Conservation (phyloP, 345 rosid genomes). For the Brassica juncea region DNA sequence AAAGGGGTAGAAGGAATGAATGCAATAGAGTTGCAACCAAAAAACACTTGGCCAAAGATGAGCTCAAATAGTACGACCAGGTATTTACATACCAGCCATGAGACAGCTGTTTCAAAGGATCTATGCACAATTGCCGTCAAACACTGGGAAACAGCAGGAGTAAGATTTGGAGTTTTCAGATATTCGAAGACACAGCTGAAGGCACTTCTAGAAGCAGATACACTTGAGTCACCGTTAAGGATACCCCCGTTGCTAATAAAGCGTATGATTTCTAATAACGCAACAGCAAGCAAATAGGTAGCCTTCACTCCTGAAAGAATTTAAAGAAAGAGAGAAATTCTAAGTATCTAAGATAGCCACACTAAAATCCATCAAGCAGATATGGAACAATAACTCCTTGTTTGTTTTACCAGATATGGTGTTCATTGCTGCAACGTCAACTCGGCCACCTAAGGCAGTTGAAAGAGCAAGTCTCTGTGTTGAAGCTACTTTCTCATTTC, state of each 20-base stretch:
- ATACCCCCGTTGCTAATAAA: constrained; percentile 93
- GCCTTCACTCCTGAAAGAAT: constrained; percentile 76
- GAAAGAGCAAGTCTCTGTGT: constrained; percentile 78
- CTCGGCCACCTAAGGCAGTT: constrained; percentile 81
- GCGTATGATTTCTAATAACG: constrained; percentile 81
- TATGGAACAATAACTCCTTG: not conserved
- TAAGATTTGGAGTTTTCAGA: constrained; percentile 76
- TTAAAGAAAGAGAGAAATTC: not conserved
- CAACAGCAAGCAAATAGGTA: constrained; percentile 90
- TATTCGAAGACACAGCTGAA: constrained; percentile 89
- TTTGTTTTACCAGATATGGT: constrained; percentile 67
- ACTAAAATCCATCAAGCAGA: not conserved
- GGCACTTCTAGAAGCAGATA: constrained; percentile 76
- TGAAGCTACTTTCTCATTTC: constrained; percentile 81
- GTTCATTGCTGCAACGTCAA: constrained; percentile 73
- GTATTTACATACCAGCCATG: constrained; percentile 68
- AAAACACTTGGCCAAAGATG: not conserved
- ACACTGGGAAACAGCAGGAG: constrained; percentile 84
- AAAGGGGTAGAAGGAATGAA: not conserved
- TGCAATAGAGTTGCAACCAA: constrained; percentile 11
- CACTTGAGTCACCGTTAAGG: constrained; percentile 65
- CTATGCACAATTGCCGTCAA: constrained; percentile 77
- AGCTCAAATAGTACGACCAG: not conserved
- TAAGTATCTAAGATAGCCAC: not conserved
- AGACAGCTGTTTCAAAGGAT: constrained; percentile 81